Conservation (phyloP, 805 yeast genomes). For the Yamadazyma philogaea region DNA sequence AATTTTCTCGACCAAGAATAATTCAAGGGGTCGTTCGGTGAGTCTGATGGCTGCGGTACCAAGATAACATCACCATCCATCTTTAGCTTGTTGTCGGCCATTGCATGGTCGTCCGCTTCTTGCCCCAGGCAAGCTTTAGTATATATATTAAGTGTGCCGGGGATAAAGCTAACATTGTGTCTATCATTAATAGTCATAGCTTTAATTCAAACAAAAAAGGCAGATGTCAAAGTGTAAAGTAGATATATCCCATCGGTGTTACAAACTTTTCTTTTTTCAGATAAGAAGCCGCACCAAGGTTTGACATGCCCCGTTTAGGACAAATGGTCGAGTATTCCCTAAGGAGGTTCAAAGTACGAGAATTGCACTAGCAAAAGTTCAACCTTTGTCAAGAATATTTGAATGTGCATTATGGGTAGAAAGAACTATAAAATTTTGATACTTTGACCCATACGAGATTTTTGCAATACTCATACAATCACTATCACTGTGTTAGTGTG, state of each 20-base stretch:
- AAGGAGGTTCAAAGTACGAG: too few species aligned
- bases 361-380: too few species aligned
- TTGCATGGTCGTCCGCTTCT: slow-evolving; percentile 6
- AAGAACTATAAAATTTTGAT: too few species aligned
- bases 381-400: too few species aligned
- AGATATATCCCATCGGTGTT: slow-evolving; percentile 1
- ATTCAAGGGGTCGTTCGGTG: slow-evolving; percentile 48
- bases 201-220: background rate
- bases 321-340: too few species aligned
- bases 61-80: slow-evolving; percentile 34
- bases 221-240: background rate
- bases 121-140: slow-evolving; percentile 16
- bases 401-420: too few species aligned
- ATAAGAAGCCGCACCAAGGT: slow-evolving; percentile 1
- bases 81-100: slow-evolving; percentile 13
- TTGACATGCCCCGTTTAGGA: background rate
- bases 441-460: too few species aligned
- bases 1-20: slow-evolving; percentile 37
- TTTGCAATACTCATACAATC: too few species aligned
- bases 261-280: background rate
- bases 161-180: slow-evolving; percentile 41
- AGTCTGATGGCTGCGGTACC: slow-evolving; percentile 49
- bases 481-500: too few species aligned
- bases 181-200: slow-evolving; percentile 28
- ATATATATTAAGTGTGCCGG: slow-evolving; percentile 54